Conservation (phyloP, 805 yeast species). For the Zygoascus ofunaensis region DNA sequence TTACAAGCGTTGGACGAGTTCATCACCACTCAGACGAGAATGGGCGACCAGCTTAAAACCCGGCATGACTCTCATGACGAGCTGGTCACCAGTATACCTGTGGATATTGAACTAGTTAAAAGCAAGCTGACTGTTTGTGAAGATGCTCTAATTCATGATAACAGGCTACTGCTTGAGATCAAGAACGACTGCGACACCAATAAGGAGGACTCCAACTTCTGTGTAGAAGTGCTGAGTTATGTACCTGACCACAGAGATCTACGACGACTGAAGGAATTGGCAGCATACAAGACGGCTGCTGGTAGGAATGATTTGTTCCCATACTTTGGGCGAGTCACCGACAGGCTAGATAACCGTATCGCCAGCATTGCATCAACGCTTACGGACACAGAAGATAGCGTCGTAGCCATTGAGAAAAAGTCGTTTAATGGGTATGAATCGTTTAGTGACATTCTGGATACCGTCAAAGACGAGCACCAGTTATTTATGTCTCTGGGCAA, state of each 20-base stretch:
- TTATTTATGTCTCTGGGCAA: slow-evolving; percentile 68
- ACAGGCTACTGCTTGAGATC: slow-evolving; percentile 25
- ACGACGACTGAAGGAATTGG: not conserved
- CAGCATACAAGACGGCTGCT: not conserved
- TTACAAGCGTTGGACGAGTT: slow-evolving; percentile 48
- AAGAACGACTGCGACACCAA: slow-evolving; percentile 19
- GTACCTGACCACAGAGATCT: slow-evolving; percentile 2
- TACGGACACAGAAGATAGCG: slow-evolving; percentile 27
- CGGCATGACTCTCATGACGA: slow-evolving; percentile 35
- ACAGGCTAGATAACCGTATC: slow-evolving; percentile 36
- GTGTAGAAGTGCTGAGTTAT: slow-evolving; percentile 20
- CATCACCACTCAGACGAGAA: slow-evolving; percentile 43
- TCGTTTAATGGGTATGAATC: slow-evolving; percentile 13
- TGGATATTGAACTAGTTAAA: slow-evolving; percentile 44
- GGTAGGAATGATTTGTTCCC: slow-evolving; percentile 35
- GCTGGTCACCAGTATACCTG: slow-evolving; percentile 43
- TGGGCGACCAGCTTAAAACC: slow-evolving; percentile 42
- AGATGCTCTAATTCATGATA: slow-evolving; percentile 45
- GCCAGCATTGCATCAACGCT: slow-evolving; percentile 25
- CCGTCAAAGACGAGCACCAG: slow-evolving; percentile 47
- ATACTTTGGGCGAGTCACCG: slow-evolving; percentile 41
- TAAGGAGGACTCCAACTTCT: slow-evolving; percentile 24
- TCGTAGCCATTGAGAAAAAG: slow-evolving; percentile 24
- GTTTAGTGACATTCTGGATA: slow-evolving; percentile 20
- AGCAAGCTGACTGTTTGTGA: slow-evolving; percentile 41